These are phyloP conservation scores for Penicillium parvum DNA, from an alignment of 495 filamentous ascomycete genomes.

Conservation along the genomic window DNA sequence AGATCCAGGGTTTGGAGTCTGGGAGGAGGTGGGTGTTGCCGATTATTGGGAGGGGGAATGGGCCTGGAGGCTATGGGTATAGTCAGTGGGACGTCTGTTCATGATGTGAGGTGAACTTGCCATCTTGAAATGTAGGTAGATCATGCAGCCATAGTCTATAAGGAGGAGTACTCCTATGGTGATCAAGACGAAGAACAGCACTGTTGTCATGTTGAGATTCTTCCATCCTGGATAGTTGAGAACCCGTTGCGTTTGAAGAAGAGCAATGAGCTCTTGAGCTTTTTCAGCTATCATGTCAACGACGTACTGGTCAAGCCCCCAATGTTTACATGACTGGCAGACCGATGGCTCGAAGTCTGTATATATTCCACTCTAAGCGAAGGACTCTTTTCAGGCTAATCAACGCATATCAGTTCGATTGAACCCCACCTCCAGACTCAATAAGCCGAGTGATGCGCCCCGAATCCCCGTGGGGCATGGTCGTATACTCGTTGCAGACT, in stretches of 20 bases:
- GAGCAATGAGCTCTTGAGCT: slow-evolving; percentile 5
- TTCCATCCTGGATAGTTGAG: background rate
- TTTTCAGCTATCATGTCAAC: slow-evolving; percentile 12
- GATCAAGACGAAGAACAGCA: background rate
- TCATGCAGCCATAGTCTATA: slow-evolving; percentile 13
- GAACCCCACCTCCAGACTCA: too few species aligned
- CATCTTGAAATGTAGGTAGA: slow-evolving; percentile 14
- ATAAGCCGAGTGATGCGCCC: too few species aligned
- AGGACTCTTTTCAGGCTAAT: too few species aligned
- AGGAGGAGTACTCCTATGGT: background rate
- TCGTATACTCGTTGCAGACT: too few species aligned
- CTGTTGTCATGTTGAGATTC: background rate
- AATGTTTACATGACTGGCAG: too few species aligned
- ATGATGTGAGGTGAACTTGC: background rate
- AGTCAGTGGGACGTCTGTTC: background rate
- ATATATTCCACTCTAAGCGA: too few species aligned
- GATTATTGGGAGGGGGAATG: slow-evolving; percentile 29
- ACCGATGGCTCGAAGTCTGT: too few species aligned
- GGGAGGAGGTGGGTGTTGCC: slow-evolving; percentile 58
- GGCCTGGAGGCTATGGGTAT: slow-evolving; percentile 49
- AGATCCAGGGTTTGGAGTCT: slow-evolving; percentile 59
- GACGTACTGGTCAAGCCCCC: too few species aligned
- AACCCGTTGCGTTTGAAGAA: background rate
- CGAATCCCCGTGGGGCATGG: too few species aligned
- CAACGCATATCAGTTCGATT: too few species aligned